Base-by-base conservation (phyloP, 2,329 filamentous ascomycete genomes). In the Alternaria sp. region DNA sequence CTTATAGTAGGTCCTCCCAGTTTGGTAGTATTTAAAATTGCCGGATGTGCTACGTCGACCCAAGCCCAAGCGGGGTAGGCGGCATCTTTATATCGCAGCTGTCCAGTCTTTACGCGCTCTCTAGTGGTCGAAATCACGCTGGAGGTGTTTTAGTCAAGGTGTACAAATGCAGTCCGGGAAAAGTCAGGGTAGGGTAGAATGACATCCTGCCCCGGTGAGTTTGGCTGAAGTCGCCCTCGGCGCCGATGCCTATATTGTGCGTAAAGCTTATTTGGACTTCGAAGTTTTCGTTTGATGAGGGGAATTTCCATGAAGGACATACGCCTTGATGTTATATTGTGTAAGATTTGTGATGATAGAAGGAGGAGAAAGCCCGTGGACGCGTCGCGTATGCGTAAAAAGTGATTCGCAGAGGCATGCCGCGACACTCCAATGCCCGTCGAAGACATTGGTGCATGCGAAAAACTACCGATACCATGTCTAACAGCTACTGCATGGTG, bases 1-100 rank as follows among this genome's bases (percentile, higher is more conserved):
- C 39, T 21, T 21, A 41, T 41, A 42, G n/a, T 29, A 21, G 3
- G 0, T 31, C 5, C 0, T 11, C 46, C 58, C 23, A 13, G 58
- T 52, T 8, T 11, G 48, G 34, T 36, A 49, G 26, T 44, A 3
- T 39, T 50, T 61, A 58, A 59, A 40, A 58, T 29, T 58, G 59
- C 39, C 54, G 51, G 46, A 53, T 49, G 58, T 54, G 50, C 33
- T 17, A 50, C 29, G 2, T 45, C 26, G 42, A 45, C 42, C 42
- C 10, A 45, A 31, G 28, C 42, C 26, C 28, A 45, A 31, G 42
- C 28, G 42, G 42, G 26, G 42, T 45, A 45, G n/a, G 42, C n/a
- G 28, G n/a, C n/a, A 31, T 45, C 2, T 13, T 2, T 45, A 31
- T 10, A 31, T 28, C 31, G 45, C 39, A 33, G 29, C 51, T 39